A percentile compares a stretch with the other conserved stretches of the same genome.
These are phyloP conservation scores for Artemisia tridentata DNA, from an alignment of 129 eudicot species.

Conservation along the genomic window DNA sequence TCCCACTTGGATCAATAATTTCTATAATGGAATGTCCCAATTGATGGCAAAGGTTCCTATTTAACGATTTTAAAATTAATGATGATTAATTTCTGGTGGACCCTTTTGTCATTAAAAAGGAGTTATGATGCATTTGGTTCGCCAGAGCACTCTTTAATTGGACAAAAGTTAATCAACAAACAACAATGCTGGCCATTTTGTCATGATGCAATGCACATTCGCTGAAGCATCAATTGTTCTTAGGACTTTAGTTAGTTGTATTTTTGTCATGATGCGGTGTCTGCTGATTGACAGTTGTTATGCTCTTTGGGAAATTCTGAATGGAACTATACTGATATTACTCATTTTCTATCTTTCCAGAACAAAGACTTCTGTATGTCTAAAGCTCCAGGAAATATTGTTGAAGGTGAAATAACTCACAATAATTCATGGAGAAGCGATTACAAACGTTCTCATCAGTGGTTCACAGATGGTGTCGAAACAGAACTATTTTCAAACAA, in stretches of 20 bases:
- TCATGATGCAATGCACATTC: not conserved
- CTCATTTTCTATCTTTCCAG: constrained; percentile 38
- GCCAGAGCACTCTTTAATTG: not conserved
- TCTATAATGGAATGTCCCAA: not conserved
- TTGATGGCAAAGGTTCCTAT: not conserved
- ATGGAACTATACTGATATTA: constrained; percentile 17
- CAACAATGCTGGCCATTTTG: not conserved
- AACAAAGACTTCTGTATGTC: constrained; percentile 49
- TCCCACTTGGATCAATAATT: not conserved
- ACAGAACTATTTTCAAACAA: constrained; percentile 47
- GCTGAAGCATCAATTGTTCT: not conserved
- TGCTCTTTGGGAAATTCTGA: not conserved
- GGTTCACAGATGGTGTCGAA: constrained; percentile 55
- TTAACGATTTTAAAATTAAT: not conserved
- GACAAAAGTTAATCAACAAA: constrained; percentile 10
- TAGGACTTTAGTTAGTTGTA: not conserved
- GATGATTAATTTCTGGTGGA: not conserved
- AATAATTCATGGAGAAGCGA: constrained; percentile 40
- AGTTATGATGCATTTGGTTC: constrained; percentile 12
- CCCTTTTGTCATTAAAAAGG: not conserved
- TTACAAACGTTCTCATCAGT: constrained; percentile 52
- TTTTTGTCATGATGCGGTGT: not conserved
- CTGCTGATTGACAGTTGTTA: not conserved
- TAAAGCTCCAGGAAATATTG: constrained; percentile 35
- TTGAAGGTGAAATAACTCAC: constrained; percentile 39